A percentile compares a stretch with the other conserved stretches of the same genome.
Conservation (phyloP, 495 filamentous ascomycete species). For the Trichoderma reesei region DNA sequence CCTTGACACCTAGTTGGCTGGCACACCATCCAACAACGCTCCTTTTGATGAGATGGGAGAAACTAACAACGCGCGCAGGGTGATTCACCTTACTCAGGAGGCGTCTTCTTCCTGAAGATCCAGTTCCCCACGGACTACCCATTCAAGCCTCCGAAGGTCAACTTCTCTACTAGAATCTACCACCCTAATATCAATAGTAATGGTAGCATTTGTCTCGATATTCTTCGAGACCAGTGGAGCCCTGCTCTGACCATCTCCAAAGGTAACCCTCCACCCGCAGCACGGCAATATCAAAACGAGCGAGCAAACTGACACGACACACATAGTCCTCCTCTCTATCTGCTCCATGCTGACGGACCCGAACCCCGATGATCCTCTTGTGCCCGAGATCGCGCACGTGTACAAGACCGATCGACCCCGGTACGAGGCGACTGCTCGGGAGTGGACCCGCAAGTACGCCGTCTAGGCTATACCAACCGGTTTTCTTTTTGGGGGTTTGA, state of each 20-base stretch:
- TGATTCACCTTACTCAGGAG: conserved; percentile 93
- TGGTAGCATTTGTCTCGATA: conserved; percentile 97
- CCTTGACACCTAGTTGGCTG: background rate
- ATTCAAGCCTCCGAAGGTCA: conserved; percentile 99
- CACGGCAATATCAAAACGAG: background rate
- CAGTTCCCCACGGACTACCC: conserved; percentile 99
- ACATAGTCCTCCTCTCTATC: conserved; percentile 85
- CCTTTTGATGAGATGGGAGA: background rate
- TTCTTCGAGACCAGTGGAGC: conserved; percentile 97
- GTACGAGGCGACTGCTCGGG: conserved; percentile 93
- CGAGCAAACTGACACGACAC: background rate
- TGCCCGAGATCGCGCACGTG: conserved; percentile 97
- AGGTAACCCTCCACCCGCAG: conserved; percentile 45
- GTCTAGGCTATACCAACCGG: conserved; percentile 41
- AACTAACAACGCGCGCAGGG: conserved; percentile 42
- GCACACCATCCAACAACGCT: background rate
- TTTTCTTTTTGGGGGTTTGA: background rate
- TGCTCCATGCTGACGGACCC: conserved; percentile 99
- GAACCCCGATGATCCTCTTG: conserved; percentile 96
- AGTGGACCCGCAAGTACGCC: conserved; percentile 99
- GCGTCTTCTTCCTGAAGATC: conserved; percentile 96
- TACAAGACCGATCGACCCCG: conserved; percentile 97
- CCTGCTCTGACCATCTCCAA: conserved; percentile 97
- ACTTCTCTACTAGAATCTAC: conserved; percentile 99
- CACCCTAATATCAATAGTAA: conserved; percentile 99